A percentile compares a stretch with the other conserved stretches of the same genome.
These are phyloP conservation scores for Saccharomyces paradoxus DNA, from an alignment of 805 yeast genomes.

Conservation along the genomic window DNA sequence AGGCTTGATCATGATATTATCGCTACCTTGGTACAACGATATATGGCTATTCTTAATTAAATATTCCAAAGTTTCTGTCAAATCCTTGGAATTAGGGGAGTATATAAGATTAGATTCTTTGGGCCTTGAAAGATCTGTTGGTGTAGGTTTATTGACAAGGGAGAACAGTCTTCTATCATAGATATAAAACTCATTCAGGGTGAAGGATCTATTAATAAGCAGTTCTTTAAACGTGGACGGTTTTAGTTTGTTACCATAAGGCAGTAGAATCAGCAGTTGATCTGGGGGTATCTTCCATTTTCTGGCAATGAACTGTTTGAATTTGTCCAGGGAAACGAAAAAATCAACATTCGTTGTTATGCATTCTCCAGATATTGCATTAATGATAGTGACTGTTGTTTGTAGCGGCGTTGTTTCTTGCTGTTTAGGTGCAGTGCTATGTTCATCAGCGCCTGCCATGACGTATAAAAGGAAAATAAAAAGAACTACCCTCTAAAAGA, in stretches of 20 bases:
- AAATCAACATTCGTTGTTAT: constrained; percentile 32
- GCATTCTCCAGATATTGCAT: constrained; percentile 40
- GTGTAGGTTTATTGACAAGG: constrained; percentile 18
- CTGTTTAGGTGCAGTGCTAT: not conserved
- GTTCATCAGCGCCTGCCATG: not conserved
- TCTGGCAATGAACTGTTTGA: constrained; percentile 35
- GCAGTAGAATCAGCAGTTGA: constrained; percentile 46
- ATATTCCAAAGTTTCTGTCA: not conserved
- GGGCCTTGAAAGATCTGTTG: not conserved
- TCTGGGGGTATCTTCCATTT: constrained; percentile 36
- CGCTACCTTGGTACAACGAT: not conserved
- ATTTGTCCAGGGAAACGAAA: constrained; percentile 36
- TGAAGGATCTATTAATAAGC: constrained; percentile 28
- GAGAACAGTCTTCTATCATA: constrained; percentile 56
- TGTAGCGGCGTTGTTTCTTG: not conserved
- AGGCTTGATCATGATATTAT: not conserved
- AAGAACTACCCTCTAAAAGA: not conserved
- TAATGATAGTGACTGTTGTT: constrained; percentile 14
- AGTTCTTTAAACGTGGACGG: constrained; percentile 31
- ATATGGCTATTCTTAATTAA: not conserved
- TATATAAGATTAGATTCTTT: not conserved
- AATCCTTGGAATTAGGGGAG: not conserved
- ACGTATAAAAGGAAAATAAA: not conserved
- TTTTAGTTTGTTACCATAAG: constrained; percentile 57
- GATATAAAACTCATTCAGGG: constrained; percentile 43